Conservation (phyloP, 2,329 filamentous ascomycete species). For the Aspergillus alliaceus region DNA sequence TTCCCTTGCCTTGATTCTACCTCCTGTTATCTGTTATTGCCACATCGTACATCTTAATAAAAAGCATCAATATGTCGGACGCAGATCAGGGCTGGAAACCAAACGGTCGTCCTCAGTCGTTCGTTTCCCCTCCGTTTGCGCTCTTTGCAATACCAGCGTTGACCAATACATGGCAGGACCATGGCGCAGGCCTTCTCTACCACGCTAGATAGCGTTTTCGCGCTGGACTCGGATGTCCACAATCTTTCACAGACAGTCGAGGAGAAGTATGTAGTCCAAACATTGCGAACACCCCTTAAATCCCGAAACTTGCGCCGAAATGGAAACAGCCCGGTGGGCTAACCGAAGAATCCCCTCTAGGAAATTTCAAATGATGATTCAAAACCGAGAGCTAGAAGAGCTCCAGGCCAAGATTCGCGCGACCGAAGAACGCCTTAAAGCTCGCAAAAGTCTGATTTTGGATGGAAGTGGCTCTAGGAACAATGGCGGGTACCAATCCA, state of each 20-base stretch:
- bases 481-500: conserved; percentile 20
- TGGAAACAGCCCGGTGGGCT: not conserved
- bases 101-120: conserved; percentile 81
- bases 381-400: conserved; percentile 77
- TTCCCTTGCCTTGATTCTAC: not conserved
- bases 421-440: conserved; percentile 75
- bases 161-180: conserved; percentile 58
- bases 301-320: not conserved
- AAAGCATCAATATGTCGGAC: conserved; percentile 52
- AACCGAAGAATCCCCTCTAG: conserved; percentile 47
- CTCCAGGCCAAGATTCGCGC: conserved; percentile 82
- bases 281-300: conserved; percentile 2
- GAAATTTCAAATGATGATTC: conserved; percentile 73
- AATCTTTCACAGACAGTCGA: conserved; percentile 73
- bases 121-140: conserved; percentile 45
- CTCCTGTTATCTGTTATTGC: not conserved
- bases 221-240: conserved; percentile 75
- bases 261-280: conserved; percentile 68
- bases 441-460: conserved; percentile 21
- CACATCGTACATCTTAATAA: not conserved
- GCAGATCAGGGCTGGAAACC: conserved; percentile 78
- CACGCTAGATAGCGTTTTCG: conserved; percentile 85
- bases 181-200: conserved; percentile 84
- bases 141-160: conserved; percentile 15
- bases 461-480: conserved; percentile 12